Evolutionary conservation across 441 rosid genomes (phyloP).

Genomic region (Capsella rubella): DNA sequence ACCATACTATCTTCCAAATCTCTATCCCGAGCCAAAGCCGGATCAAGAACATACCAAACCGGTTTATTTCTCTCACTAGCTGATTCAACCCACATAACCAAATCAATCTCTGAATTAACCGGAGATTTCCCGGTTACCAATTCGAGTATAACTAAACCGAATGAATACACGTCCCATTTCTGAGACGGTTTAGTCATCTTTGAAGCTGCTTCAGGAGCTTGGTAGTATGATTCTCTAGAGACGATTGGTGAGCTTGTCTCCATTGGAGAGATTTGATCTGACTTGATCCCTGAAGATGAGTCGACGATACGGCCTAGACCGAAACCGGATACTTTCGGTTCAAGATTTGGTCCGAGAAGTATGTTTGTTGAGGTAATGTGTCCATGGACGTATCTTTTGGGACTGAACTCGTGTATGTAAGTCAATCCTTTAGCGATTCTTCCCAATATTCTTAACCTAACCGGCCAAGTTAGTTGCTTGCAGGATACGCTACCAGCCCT

Average conservation of each 20-base stretch:
- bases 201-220: slow-evolving; percentile 58
- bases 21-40: slow-evolving; percentile 48
- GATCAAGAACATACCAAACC: slow-evolving; percentile 55
- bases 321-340: slow-evolving; percentile 65
- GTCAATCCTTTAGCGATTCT: slow-evolving; percentile 64
- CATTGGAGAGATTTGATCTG: slow-evolving; percentile 58
- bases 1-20: slow-evolving; percentile 52
- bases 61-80: slow-evolving; percentile 50
- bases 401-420: slow-evolving; percentile 60
- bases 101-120: slow-evolving; percentile 46
- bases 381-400: slow-evolving; percentile 68
- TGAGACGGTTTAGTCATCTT: slow-evolving; percentile 66
- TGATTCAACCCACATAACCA: slow-evolving; percentile 57
- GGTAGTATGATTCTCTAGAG: slow-evolving; percentile 49
- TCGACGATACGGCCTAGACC: slow-evolving; percentile 57
- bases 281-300: slow-evolving; percentile 49
- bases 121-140: slow-evolving; percentile 63
- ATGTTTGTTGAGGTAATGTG: slow-evolving; percentile 63
- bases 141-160: slow-evolving; percentile 63
- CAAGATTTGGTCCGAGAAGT: slow-evolving; percentile 60
- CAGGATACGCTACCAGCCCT: slow-evolving; percentile 50
- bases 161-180: slow-evolving; percentile 75
- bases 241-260: slow-evolving; percentile 45
- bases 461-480: slow-evolving; percentile 59
- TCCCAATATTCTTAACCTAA: slow-evolving; percentile 55